phyloP scores from a whole-genome alignment of 768 basidiomycete genomes.

The Tricholoma sp. region DNA sequence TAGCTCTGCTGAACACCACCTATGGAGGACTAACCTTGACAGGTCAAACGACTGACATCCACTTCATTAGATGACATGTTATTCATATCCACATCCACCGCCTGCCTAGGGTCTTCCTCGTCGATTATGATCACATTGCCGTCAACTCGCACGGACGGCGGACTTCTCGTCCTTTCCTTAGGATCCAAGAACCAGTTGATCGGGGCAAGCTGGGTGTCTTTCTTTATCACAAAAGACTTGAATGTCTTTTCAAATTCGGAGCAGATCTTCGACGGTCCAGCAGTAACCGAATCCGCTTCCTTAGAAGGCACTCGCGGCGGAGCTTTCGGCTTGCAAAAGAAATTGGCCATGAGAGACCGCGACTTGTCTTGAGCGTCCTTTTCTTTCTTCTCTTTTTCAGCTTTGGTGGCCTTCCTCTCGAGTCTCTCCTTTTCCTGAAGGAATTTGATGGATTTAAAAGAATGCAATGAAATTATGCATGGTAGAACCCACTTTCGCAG shows the following conservation, averaged over 20 bases:
- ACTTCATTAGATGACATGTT: slow-evolving; percentile 14
- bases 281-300: slow-evolving; percentile 23
- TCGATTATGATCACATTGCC: slow-evolving; percentile 61
- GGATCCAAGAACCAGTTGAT: slow-evolving; percentile 58
- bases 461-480: not conserved
- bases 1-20: not conserved
- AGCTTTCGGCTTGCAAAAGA: slow-evolving; percentile 64
- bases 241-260: slow-evolving; percentile 75
- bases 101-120: slow-evolving; percentile 10
- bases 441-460: not conserved
- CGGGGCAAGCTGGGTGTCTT: slow-evolving; percentile 67
- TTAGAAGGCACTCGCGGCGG: slow-evolving; percentile 15
- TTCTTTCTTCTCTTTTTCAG: slow-evolving; percentile 67
- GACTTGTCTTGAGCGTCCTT: slow-evolving; percentile 70
- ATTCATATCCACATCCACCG: slow-evolving; percentile 20
- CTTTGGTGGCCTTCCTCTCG: slow-evolving; percentile 64
- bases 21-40: slow-evolving; percentile 31
- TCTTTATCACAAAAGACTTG: slow-evolving; percentile 76
- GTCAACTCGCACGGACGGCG: slow-evolving; percentile 13
- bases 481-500: slow-evolving; percentile 40
- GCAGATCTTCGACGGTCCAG: slow-evolving; percentile 33
- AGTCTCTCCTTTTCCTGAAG: slow-evolving; percentile 64
- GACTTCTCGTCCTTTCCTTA: slow-evolving; percentile 20
- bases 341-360: slow-evolving; percentile 69
- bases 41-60: slow-evolving; percentile 29